Evolutionary conservation across 139 green algal genomes (phyloP), one percentile per base, ranked within the genome.

Genomic region (Tetratostichococcus sp.): DNA sequence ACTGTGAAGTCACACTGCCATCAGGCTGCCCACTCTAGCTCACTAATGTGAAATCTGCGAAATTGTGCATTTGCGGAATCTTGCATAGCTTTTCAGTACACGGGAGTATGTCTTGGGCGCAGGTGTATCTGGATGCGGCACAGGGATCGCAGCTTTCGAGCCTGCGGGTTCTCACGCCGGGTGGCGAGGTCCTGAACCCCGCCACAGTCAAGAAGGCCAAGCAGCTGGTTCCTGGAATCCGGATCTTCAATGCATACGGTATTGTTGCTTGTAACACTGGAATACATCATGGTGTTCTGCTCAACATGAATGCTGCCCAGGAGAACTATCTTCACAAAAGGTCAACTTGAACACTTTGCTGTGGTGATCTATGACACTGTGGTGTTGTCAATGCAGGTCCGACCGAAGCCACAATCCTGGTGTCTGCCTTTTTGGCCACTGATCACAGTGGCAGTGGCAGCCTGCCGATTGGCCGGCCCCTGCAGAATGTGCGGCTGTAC

Each of bases 401-500:
- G 1, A 76, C 69, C 35, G 69, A 76, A 28, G 39, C 75, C 4
- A 76, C 75, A 6, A 35, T 80, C n/a, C 69, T 65, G 21, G 39
- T 74, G 3, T 42, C 30, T 4, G n/a, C 35, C n/a, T 67, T 72
- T 4, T n/a, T 26, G 32, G 17, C 8, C 39, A 69, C 69, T 30
- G 30, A 6, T 8, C 32, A 71, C 65, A 76, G 30, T 23, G 68
- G 70, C 33, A 30, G 65, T 21, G 33, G 39, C 50, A 79, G 71
- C 39, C 39, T 79, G 35, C 67, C 71, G 28, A 78, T 89, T 23
- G 84, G 84, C 66, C 19, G 21, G 25, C 85, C 84, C 43, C 78
- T 84, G 39, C 32, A 74, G 50, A 89, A 89, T 43, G 72, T 85
- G 30, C 69, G 73, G 26, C 58, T 66, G 66, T 89, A 87, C 43